Evolutionary conservation across 208 protist genomes (phyloP).

Genomic region (Entamoeba moshkovskii): DNA sequence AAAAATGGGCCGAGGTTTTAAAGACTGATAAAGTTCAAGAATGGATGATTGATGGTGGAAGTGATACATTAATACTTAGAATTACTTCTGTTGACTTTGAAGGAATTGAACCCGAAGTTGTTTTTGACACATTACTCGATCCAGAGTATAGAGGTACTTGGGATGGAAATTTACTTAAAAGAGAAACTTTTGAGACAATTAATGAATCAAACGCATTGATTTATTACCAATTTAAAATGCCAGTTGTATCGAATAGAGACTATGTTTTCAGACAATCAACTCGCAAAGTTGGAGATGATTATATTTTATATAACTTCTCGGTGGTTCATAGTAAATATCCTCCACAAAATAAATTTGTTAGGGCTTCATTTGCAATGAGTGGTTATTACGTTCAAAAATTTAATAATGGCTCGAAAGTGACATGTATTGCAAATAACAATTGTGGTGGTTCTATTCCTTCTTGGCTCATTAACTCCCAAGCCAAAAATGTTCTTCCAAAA

Average conservation of each 20-base stretch:
- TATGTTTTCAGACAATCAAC: neutral
- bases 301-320: neutral
- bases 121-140: neutral
- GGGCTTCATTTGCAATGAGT: neutral
- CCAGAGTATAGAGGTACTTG: neutral
- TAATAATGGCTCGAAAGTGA: neutral
- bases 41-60: neutral
- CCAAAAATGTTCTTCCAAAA: neutral
- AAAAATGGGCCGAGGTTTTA: neutral
- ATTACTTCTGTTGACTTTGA: neutral
- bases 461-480: neutral
- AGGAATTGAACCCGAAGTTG: neutral
- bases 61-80: neutral
- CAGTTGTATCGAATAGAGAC: neutral
- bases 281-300: neutral
- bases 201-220: neutral
- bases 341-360: neutral
- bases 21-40: neutral
- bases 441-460: neutral
- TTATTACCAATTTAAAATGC: neutral
- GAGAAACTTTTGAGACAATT: neutral
- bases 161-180: neutral
- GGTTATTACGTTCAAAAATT: neutral
- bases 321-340: neutral
- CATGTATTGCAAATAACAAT: neutral